A percentile compares a stretch with the other conserved stretches of the same genome.
These are phyloP conservation scores for Mycena vitilis DNA, from an alignment of 768 basidiomycete genomes.

Conservation along the genomic window DNA sequence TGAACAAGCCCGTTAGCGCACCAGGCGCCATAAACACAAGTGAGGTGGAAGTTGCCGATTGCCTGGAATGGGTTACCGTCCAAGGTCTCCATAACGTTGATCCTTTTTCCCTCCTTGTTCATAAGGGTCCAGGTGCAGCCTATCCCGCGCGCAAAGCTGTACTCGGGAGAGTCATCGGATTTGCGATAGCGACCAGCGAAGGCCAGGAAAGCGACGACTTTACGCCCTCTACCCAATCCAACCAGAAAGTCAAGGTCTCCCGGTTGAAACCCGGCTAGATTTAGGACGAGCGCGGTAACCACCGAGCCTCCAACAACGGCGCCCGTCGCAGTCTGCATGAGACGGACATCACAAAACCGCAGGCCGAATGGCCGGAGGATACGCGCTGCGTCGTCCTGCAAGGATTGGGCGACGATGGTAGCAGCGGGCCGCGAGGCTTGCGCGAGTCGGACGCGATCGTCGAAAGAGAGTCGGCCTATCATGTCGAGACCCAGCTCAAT, in stretches of 20 bases:
- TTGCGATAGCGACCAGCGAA: neutral
- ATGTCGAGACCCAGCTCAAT: too few species aligned
- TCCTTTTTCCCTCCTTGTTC: neutral
- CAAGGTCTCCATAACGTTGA: slow-evolving; percentile 8
- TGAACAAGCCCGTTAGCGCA: neutral
- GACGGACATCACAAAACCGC: neutral
- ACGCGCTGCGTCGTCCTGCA: neutral
- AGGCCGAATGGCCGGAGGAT: neutral
- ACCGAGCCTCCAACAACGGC: neutral
- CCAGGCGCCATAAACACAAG: neutral
- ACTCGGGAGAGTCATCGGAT: neutral
- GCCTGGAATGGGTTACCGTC: neutral
- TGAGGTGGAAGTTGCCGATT: neutral
- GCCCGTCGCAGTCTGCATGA: neutral
- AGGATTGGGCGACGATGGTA: neutral
- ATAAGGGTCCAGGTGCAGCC: neutral
- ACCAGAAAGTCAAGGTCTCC: slow-evolving; percentile 1
- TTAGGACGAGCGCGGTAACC: neutral
- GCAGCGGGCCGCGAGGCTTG: neutral
- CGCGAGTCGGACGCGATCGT: too few species aligned
- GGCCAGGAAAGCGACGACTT: neutral
- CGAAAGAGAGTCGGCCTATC: too few species aligned
- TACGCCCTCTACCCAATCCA: neutral
- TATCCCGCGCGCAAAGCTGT: neutral
- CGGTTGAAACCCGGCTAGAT: neutral